Evolutionary conservation across 768 basidiomycete species (phyloP).

Genomic region (Tricholoma terreum): DNA sequence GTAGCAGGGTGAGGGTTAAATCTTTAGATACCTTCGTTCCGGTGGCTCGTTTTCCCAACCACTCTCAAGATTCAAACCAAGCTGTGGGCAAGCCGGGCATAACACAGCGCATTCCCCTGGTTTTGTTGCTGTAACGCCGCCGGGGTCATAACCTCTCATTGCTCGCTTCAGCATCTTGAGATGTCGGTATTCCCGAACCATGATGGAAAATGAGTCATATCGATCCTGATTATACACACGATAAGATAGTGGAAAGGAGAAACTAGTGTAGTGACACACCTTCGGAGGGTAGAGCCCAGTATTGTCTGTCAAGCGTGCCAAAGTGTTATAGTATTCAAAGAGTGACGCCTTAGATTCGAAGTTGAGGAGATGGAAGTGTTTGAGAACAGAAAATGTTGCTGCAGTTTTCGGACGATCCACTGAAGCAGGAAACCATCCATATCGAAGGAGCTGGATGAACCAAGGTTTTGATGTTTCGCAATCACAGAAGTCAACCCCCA

Average conservation of each 20-base stretch:
- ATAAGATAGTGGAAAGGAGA: constrained; percentile 5
- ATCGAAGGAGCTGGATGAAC: constrained; percentile 28
- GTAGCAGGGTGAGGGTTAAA: not conserved
- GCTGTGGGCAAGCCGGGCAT: constrained; percentile 35
- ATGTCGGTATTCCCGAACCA: constrained; percentile 21
- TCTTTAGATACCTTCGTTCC: constrained; percentile 12
- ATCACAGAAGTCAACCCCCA: constrained; percentile 29
- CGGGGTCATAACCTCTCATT: constrained; percentile 22
- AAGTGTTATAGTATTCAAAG: constrained; percentile 24
- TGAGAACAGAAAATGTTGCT: constrained; percentile 24
- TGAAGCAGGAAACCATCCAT: constrained; percentile 23
- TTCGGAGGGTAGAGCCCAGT: constrained; percentile 8
- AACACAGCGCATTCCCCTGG: constrained; percentile 25
- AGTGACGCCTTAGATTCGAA: constrained; percentile 26
- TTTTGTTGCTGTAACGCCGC: constrained; percentile 13
- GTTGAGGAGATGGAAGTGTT: constrained; percentile 23
- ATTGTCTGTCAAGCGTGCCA: constrained; percentile 10
- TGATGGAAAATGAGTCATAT: constrained; percentile 18
- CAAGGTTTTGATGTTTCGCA: constrained; percentile 14
- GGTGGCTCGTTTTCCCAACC: constrained; percentile 18
- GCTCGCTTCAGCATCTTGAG: constrained; percentile 23
- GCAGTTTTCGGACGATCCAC: constrained; percentile 21
- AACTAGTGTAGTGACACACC: not conserved
- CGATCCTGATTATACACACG: constrained; percentile 13
- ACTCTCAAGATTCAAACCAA: constrained; percentile 25